phyloP scores from a whole-genome alignment of 2,329 filamentous ascomycete species.

The Ilyonectria robusta region DNA sequence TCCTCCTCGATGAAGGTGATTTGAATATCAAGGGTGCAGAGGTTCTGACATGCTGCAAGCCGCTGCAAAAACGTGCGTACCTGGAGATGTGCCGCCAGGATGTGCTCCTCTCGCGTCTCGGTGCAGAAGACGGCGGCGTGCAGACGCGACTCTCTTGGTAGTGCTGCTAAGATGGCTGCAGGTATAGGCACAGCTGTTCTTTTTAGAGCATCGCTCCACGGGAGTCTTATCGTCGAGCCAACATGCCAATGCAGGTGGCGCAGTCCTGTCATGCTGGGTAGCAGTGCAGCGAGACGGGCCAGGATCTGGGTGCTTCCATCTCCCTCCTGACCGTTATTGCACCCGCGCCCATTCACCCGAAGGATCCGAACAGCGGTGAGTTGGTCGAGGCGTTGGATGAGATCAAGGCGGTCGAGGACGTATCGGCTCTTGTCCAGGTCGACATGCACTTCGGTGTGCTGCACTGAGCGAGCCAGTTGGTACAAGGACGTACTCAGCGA shows the following conservation, averaged over 20 bases:
- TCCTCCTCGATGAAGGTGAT: slow-evolving; percentile 17
- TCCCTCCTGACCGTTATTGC: not conserved
- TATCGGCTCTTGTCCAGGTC: slow-evolving; percentile 18
- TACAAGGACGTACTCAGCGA: slow-evolving; percentile 12
- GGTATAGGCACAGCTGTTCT: slow-evolving; percentile 12
- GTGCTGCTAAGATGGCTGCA: slow-evolving; percentile 7
- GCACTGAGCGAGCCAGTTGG: slow-evolving; percentile 17
- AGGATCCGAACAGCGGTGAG: slow-evolving; percentile 20
- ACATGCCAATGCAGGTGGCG: slow-evolving; percentile 23
- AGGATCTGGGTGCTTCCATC: slow-evolving; percentile 7
- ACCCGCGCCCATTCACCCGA: slow-evolving; percentile 5
- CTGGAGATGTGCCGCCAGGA: slow-evolving; percentile 9
- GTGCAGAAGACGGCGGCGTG: slow-evolving; percentile 22
- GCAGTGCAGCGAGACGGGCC: not conserved
- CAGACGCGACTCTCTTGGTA: slow-evolving; percentile 7
- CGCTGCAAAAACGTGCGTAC: slow-evolving; percentile 10
- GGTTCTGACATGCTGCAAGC: slow-evolving; percentile 11
- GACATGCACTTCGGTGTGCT: slow-evolving; percentile 19
- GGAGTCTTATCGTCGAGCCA: not conserved
- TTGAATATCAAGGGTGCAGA: slow-evolving; percentile 9
- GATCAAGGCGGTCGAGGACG: slow-evolving; percentile 12
- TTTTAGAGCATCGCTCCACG: not conserved
- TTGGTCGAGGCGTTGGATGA: slow-evolving; percentile 23
- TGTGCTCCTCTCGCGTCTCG: not conserved
- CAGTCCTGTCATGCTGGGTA: slow-evolving; percentile 24